Conservation (phyloP, 2,329 filamentous ascomycete genomes). For the Microdochium trichocladiopsis region DNA sequence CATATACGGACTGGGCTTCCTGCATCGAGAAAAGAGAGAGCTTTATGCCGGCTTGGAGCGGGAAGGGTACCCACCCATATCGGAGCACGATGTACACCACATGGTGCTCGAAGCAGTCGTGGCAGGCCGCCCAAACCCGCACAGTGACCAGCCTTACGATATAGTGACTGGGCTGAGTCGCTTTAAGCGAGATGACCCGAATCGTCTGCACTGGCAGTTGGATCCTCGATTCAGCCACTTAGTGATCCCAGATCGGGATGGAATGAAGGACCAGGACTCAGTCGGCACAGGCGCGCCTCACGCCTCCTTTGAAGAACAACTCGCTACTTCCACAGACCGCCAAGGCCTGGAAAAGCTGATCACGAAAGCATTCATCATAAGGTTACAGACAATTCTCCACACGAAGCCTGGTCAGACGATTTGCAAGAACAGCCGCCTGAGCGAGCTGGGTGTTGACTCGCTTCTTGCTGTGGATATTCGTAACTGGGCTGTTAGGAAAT, state of each 20-base stretch:
- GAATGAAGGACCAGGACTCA: background rate
- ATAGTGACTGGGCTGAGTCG: conserved; percentile 33
- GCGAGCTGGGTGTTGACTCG: conserved; percentile 32
- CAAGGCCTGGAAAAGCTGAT: conserved; percentile 17
- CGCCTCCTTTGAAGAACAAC: conserved; percentile 10
- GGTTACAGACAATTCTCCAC: conserved; percentile 23
- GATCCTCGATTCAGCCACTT: conserved; percentile 36
- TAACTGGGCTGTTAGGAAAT: conserved; percentile 24
- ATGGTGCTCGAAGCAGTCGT: conserved; percentile 44
- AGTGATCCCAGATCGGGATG: conserved; percentile 10
- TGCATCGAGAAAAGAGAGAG: conserved; percentile 30
- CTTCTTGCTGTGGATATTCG: conserved; percentile 32
- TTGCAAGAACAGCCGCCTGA: conserved; percentile 20
- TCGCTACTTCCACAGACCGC: conserved; percentile 12
- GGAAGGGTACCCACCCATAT: conserved; percentile 38
- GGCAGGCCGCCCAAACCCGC: conserved; percentile 24
- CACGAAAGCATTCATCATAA: conserved; percentile 15
- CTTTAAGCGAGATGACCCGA: conserved; percentile 19
- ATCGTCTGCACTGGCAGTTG: conserved; percentile 31
- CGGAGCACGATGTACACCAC: conserved; percentile 42
- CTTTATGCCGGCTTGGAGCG: conserved; percentile 32
- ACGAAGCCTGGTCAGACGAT: conserved; percentile 16
- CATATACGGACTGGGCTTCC: conserved; percentile 34
- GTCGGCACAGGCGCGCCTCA: background rate
- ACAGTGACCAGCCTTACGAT: conserved; percentile 16